Evolutionary conservation across 2,329 filamentous ascomycete species (phyloP).

Genomic region (Xylariaceae sp.): DNA sequence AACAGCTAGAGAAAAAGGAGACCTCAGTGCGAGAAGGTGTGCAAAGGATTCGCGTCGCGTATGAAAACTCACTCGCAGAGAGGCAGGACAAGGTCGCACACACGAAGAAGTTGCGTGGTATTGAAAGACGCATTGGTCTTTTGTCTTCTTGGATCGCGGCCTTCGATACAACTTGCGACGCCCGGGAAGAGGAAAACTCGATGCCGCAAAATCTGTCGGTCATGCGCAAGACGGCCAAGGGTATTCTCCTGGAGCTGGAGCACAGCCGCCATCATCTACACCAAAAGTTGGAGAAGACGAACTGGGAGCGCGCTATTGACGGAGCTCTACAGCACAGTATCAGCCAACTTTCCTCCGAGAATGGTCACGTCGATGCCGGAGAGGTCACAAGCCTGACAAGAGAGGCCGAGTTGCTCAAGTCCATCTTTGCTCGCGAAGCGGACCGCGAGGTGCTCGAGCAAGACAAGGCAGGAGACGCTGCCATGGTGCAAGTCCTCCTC

Average conservation of each 20-base stretch:
- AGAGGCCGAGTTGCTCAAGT: slow-evolving; percentile 82
- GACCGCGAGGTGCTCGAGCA: slow-evolving; percentile 75
- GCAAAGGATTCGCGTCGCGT: slow-evolving; percentile 73
- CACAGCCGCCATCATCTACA: slow-evolving; percentile 87
- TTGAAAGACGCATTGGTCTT: slow-evolving; percentile 79
- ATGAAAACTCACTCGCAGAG: slow-evolving; percentile 73
- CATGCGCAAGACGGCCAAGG: slow-evolving; percentile 83
- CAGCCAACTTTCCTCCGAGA: slow-evolving; percentile 70
- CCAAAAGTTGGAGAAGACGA: slow-evolving; percentile 72
- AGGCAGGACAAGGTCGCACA: slow-evolving; percentile 72
- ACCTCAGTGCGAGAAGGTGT: slow-evolving; percentile 72
- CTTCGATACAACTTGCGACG: slow-evolving; percentile 78
- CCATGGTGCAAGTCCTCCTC: slow-evolving; percentile 75
- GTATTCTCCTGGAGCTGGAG: slow-evolving; percentile 85
- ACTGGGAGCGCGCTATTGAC: slow-evolving; percentile 85
- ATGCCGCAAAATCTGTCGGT: slow-evolving; percentile 66
- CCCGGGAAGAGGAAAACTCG: slow-evolving; percentile 60
- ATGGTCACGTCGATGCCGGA: slow-evolving; percentile 56
- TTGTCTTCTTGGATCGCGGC: slow-evolving; percentile 91
- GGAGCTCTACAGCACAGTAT: slow-evolving; percentile 83
- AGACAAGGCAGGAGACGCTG: slow-evolving; percentile 75
- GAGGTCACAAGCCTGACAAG: slow-evolving; percentile 70
- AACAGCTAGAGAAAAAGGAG: slow-evolving; percentile 83
- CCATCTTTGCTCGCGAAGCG: slow-evolving; percentile 75
- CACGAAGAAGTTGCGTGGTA: slow-evolving; percentile 77